A percentile compares a stretch with the other conserved stretches of the same genome.
Evolutionary conservation across 331 rosid species (phyloP).

Genomic region (Saraca asoca): DNA sequence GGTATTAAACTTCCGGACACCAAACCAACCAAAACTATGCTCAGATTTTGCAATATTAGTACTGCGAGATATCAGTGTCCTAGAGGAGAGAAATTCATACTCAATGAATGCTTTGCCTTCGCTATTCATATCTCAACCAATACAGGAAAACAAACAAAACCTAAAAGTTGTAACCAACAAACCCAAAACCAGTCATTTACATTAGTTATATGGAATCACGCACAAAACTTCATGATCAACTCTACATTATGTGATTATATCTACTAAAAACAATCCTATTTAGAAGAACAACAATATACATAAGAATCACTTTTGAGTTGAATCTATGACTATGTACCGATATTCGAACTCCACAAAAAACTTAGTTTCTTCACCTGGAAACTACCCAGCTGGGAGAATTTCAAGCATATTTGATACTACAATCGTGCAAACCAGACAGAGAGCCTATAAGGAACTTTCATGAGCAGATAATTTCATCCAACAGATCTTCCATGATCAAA

Average conservation of each 20-base stretch:
- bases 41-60: too few species aligned
- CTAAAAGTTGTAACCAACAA: not conserved
- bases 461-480: conserved; percentile 62
- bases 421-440: conserved; percentile 1
- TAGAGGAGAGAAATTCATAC: too few species aligned
- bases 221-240: not conserved
- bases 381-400: conserved; percentile 21
- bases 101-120: too few species aligned
- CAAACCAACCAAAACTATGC: too few species aligned
- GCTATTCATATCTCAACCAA: not conserved
- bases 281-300: conserved; percentile 1
- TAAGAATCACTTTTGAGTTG: not conserved
- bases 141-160: not conserved
- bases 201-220: conserved; percentile 35
- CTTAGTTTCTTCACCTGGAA: conserved; percentile 6
- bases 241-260: not conserved
- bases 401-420: not conserved
- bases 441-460: conserved; percentile 21
- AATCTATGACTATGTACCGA: not conserved
- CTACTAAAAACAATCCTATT: not conserved
- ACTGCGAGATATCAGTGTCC: too few species aligned
- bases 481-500: conserved; percentile 59
- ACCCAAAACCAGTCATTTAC: not conserved
- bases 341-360: not conserved
- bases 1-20: too few species aligned